Base-by-base conservation (phyloP, 371 early-diverging fungal species). In the Actinomucor elegans region DNA sequence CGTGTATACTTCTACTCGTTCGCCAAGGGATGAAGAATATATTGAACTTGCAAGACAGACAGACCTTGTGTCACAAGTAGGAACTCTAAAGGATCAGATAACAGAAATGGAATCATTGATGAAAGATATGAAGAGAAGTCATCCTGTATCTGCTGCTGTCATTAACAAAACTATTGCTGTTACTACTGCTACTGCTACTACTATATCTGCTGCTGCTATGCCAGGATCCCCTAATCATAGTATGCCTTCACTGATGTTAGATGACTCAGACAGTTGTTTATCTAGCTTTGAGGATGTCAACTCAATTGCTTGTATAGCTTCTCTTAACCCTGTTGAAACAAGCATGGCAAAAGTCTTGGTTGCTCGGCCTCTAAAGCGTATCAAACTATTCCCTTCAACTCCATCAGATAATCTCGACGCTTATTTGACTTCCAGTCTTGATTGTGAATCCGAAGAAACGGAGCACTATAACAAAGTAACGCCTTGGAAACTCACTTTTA, bases 1-100 rank as follows among this genome's bases (percentile, higher is more conserved):
- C 20, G 55, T 64, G 8, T 71, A 71, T 40, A 38, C 62, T 14
- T 44, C 43, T 17, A 53, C 43, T 26, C 46, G 48, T 15, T 64
- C 65, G 3, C 71, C 71, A 5, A 36, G 46, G 15, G 71, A 71
- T 18, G 62, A 61, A 46, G 71, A 71, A 24, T 71, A 54, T 40
- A 42, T 67, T 21, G 47, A 59, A 14, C 32, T 65, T 9, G 62
- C 62, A 11, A 48, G 51, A 41, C 31, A 54, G 43, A 45, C 48
- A 14, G 36, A 48, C 18, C 15, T 71, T 14, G 10, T 41, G 10
- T 15, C 41, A 40, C 55, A 67, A 31, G 40, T 66, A n/a, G 38
- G 62, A 36, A 12, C 44, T 5, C 17, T 69, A 32, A 55, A 55
- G 12, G 32, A 50, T 27, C 61, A 61, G 52, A 49, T 61, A 18